Evolutionary conservation across 1,139 yeast genomes (phyloP).

Genomic region (Geotrichum aggregatum): DNA sequence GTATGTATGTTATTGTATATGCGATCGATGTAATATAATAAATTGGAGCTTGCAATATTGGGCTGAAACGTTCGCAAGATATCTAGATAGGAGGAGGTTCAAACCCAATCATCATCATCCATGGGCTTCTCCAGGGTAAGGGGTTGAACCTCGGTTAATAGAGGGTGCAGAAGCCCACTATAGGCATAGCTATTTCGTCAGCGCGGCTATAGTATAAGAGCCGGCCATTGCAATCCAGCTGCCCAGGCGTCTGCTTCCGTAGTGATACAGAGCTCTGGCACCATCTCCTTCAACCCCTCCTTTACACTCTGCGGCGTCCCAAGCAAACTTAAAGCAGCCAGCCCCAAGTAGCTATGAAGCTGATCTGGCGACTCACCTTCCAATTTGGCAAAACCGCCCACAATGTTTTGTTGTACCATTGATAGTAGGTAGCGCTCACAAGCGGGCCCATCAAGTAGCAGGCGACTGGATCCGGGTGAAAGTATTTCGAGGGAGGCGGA

Average conservation of each 20-base stretch:
- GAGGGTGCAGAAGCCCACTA: no score
- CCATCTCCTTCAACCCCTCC: constrained; percentile 25
- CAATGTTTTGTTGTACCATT: constrained; percentile 55
- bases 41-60: no score
- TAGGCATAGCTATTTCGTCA: no score
- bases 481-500: constrained; percentile 40
- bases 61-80: no score
- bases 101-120: no score
- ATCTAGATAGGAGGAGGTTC: background rate
- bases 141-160: background rate
- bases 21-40: no score
- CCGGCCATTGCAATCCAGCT: background rate
- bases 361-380: constrained; percentile 56
- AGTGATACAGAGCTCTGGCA: constrained; percentile 22
- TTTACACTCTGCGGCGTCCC: constrained; percentile 20
- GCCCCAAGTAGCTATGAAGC: constrained; percentile 41
- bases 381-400: constrained; percentile 83
- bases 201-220: no score
- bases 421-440: constrained; percentile 50
- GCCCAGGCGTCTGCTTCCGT: background rate
- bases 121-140: no score
- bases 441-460: constrained; percentile 41
- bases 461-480: constrained; percentile 9
- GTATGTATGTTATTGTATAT: no score
- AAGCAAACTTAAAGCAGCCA: constrained; percentile 37